These are phyloP conservation scores for Ambrosia artemisiifolia DNA, from an alignment of 129 eudicot genomes.

Conservation along the genomic window DNA sequence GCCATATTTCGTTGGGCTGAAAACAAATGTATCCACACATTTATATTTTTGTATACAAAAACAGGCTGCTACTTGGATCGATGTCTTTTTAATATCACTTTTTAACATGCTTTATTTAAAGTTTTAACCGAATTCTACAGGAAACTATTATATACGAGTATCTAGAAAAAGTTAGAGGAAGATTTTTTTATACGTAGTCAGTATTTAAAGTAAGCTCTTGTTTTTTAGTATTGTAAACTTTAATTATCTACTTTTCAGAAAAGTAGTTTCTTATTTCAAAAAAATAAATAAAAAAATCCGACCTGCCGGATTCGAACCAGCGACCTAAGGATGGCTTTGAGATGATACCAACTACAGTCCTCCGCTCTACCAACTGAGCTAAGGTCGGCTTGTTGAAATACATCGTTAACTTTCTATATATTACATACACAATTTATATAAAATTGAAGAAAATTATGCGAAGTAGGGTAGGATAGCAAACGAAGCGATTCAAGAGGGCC, in stretches of 20 bases:
- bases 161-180: too few relatives aligned
- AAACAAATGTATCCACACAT: neutral
- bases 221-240: neutral
- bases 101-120: too few relatives aligned
- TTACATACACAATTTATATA: too few relatives aligned
- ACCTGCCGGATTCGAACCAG: constrained; percentile 99
- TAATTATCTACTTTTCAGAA: neutral
- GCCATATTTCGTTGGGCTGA: neutral
- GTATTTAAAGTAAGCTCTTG: neutral
- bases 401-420: too few relatives aligned
- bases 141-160: too few relatives aligned
- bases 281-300: constrained; percentile 38
- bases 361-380: constrained; percentile 97
- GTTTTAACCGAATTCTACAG: too few relatives aligned
- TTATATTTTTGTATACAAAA: neutral
- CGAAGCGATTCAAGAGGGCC: too few relatives aligned
- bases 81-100: too few relatives aligned
- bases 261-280: neutral
- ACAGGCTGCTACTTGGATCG: too few relatives aligned
- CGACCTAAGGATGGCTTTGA: constrained; percentile 80
- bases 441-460: too few relatives aligned
- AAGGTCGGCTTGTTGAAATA: constrained; percentile 43
- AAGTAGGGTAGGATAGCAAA: too few relatives aligned
- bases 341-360: constrained; percentile 52
- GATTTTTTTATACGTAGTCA: neutral